Evolutionary conservation across 805 yeast genomes (phyloP), one percentile per base, ranked within the genome.

Genomic region (Priceomyces medius): DNA sequence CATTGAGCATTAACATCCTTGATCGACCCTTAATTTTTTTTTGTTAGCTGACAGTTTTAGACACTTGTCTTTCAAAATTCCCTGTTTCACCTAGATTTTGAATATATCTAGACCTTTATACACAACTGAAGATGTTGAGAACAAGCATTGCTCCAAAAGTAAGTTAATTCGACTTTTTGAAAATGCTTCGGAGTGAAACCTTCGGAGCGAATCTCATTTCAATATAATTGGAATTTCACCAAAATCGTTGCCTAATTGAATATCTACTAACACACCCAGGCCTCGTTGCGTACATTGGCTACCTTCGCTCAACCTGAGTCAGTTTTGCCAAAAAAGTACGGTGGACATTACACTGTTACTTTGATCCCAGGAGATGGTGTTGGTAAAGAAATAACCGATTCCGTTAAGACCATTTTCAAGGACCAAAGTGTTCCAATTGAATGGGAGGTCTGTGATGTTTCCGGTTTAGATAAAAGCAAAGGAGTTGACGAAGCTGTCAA

Each of bases 311-410:
- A 81, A 20, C 76, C 84, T 41, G 85, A 80, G 63, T 58, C 77
- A 46, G 77, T 77, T 49, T 74, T 86, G 58, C 95, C 96, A 58
- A 88, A 88, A 74, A 85, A 87, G 71, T 89, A 88, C 72, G 98
- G 98, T 55, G 96, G 97, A 48, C 83, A 83, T 64, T 90, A 80
- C 77, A 86, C 91, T 40, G 97, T 93, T 44, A 91, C 99, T 38
- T 77, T 91, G 64, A 84, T 91, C 55, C 98, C 98, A 45, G 97
- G 99, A 71, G 99, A 91, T 64, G 98, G 98, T 79, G 85, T 90
- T 53, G 99, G 99, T 68, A 84, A 83, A 61, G 97, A 90, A 74
- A 87, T 90, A 63, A 85, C 98, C 45, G 91, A 86, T 66, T 85
- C 97, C 19, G 99, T 91, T 46, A 83, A 85, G 66, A 80, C 88